Conservation (phyloP, 73 alveolate genomes). For the Breviolum minutum region DNA sequence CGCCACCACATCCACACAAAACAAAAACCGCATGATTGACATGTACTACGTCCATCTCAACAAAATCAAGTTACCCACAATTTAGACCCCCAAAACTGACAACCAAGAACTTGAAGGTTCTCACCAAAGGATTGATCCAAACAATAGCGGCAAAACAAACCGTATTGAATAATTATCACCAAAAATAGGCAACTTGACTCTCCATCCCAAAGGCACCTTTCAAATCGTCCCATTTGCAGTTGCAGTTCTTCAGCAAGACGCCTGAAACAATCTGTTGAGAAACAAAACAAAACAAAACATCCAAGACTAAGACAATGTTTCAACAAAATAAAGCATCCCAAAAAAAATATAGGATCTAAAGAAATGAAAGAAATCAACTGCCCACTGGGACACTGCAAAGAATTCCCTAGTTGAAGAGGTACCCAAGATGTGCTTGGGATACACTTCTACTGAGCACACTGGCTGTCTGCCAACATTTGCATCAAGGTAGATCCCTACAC, state of each 20-base stretch:
- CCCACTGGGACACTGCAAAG: no score
- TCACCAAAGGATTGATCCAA: not conserved
- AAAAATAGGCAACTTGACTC: not conserved
- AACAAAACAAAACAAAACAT: not conserved
- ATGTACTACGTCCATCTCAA: no score
- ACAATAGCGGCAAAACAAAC: not conserved
- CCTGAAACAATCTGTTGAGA: not conserved
- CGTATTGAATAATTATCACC: not conserved
- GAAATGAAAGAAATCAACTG: not conserved
- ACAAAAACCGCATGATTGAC: not conserved
- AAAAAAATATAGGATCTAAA: not conserved
- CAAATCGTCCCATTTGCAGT: conserved; percentile 62
- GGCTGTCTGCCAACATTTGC: no score
- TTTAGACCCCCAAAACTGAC: no score
- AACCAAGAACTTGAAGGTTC: not conserved
- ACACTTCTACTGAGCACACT: no score
- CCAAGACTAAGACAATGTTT: not conserved
- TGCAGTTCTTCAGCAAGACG: conserved; percentile 66
- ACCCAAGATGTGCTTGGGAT: no score
- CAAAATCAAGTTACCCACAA: no score
- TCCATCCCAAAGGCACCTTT: not conserved
- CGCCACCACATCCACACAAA: not conserved
- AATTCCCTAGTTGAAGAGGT: no score
- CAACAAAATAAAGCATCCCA: not conserved
- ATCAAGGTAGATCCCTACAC: no score